Evolutionary conservation across 768 basidiomycete species (phyloP).

Genomic region (Podaxis carcinomalis): DNA sequence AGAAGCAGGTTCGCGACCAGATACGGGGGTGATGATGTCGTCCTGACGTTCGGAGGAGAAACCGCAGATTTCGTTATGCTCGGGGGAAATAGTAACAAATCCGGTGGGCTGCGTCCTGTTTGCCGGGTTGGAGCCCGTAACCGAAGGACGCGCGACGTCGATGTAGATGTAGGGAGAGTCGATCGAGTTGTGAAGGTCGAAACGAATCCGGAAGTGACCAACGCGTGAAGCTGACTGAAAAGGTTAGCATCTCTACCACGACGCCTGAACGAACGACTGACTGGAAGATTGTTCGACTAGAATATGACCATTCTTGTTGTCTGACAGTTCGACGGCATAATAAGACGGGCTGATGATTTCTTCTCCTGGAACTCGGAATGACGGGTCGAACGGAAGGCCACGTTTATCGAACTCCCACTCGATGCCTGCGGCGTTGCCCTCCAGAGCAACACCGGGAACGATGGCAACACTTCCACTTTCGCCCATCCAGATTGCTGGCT

Average conservation of each 20-base stretch:
- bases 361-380: conserved; percentile 32
- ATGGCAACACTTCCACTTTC: conserved; percentile 64
- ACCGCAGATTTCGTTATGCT: conserved; percentile 32
- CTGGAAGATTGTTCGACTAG: conserved; percentile 59
- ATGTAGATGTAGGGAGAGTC: conserved; percentile 55
- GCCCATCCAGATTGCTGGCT: conserved; percentile 90
- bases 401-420: conserved; percentile 54
- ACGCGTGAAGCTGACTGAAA: conserved; percentile 58
- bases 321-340: conserved; percentile 55
- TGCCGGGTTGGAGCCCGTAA: conserved; percentile 47
- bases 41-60: conserved; percentile 14
- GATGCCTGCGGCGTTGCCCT: conserved; percentile 22
- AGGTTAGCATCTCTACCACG: background rate
- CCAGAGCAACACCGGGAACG: conserved; percentile 46
- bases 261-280: conserved; percentile 26
- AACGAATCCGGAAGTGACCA: conserved; percentile 71
- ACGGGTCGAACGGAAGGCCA: conserved; percentile 34
- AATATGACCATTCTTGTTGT: conserved; percentile 46
- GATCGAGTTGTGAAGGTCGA: conserved; percentile 27
- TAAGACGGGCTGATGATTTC: conserved; percentile 52
- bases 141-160: conserved; percentile 60
- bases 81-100: conserved; percentile 38
- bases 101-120: conserved; percentile 54
- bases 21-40: conserved; percentile 53
- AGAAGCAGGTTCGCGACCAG: conserved; percentile 29